These are phyloP conservation scores for Xylaria bambusicola DNA, from an alignment of 495 filamentous ascomycete species.

Conservation along the genomic window DNA sequence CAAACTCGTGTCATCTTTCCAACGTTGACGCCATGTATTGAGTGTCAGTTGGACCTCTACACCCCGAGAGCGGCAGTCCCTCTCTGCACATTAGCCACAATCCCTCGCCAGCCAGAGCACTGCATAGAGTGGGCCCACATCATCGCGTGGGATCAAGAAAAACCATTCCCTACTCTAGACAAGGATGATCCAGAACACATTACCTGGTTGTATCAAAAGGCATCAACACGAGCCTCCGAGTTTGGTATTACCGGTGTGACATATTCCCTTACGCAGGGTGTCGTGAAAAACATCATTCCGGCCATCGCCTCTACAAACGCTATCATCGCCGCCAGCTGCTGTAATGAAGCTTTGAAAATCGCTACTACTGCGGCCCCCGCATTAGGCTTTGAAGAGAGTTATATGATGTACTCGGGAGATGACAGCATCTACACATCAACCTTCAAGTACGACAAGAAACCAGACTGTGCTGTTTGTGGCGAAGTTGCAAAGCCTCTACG, in stretches of 20 bases:
- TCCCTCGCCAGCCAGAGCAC: conserved; percentile 95
- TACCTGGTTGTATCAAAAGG: conserved; percentile 91
- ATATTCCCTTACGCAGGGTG: conserved; percentile 95
- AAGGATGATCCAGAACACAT: conserved; percentile 97
- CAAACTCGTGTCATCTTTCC: conserved; percentile 92
- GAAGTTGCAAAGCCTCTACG: conserved; percentile 71
- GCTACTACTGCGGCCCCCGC: conserved; percentile 77
- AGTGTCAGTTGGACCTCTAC: conserved; percentile 98
- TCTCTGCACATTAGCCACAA: conserved; percentile 93
- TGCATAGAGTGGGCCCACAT: conserved; percentile 99
- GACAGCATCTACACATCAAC: conserved; percentile 96
- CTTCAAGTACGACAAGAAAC: conserved; percentile 87
- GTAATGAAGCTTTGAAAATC: conserved; percentile 96
- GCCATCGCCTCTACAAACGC: conserved; percentile 98
- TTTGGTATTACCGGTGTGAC: conserved; percentile 94
- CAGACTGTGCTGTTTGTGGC: conserved; percentile 93
- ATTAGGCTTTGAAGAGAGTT: conserved; percentile 72
- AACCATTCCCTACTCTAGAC: conserved; percentile 69
- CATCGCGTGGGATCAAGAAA: conserved; percentile 66
- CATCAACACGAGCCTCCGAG: conserved; percentile 74
- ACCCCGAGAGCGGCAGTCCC: conserved; percentile 91
- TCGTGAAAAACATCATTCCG: conserved; percentile 99
- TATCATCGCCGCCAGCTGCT: conserved; percentile 91
- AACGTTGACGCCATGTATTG: conserved; percentile 90
- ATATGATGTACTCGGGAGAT: conserved; percentile 99